Evolutionary conservation across 2,329 filamentous ascomycete genomes (phyloP).

Genomic region (Hysterium pulicare): DNA sequence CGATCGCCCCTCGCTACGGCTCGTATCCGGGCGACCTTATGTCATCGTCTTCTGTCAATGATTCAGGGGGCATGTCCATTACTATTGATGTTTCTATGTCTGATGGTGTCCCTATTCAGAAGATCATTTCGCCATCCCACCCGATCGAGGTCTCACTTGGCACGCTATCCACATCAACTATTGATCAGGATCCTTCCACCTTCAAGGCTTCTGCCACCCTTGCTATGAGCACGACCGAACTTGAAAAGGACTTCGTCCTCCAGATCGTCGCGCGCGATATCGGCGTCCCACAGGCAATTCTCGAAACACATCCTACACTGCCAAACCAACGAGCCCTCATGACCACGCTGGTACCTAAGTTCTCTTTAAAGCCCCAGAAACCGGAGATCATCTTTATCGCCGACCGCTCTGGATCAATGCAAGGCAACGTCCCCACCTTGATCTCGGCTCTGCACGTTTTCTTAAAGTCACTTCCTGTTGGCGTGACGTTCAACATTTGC

Average conservation of each 20-base stretch:
- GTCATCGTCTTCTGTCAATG: slow-evolving; percentile 10
- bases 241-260: slow-evolving; percentile 65
- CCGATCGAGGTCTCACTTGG: slow-evolving; percentile 63
- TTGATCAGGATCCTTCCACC: slow-evolving; percentile 46
- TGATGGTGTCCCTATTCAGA: slow-evolving; percentile 52
- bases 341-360: slow-evolving; percentile 65
- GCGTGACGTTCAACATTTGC: slow-evolving; percentile 64
- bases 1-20: slow-evolving; percentile 64
- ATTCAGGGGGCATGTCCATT: slow-evolving; percentile 46
- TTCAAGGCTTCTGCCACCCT: slow-evolving; percentile 60
- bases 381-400: slow-evolving; percentile 68
- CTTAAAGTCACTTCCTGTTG: slow-evolving; percentile 60
- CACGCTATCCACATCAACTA: slow-evolving; percentile 45
- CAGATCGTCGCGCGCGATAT: slow-evolving; percentile 58
- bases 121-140: slow-evolving; percentile 63
- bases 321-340: slow-evolving; percentile 62
- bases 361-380: slow-evolving; percentile 52
- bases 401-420: slow-evolving; percentile 67
- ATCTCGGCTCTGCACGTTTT: slow-evolving; percentile 57
- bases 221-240: slow-evolving; percentile 47
- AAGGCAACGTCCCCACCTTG: slow-evolving; percentile 50
- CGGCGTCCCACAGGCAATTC: slow-evolving; percentile 56
- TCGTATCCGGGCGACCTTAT: slow-evolving; percentile 26
- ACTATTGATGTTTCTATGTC: slow-evolving; percentile 56
- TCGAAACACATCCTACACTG: slow-evolving; percentile 61